Evolutionary conservation across 768 basidiomycete species (phyloP), one percentile per base, ranked within the genome.

Genomic region (Lactarius akahatsu): DNA sequence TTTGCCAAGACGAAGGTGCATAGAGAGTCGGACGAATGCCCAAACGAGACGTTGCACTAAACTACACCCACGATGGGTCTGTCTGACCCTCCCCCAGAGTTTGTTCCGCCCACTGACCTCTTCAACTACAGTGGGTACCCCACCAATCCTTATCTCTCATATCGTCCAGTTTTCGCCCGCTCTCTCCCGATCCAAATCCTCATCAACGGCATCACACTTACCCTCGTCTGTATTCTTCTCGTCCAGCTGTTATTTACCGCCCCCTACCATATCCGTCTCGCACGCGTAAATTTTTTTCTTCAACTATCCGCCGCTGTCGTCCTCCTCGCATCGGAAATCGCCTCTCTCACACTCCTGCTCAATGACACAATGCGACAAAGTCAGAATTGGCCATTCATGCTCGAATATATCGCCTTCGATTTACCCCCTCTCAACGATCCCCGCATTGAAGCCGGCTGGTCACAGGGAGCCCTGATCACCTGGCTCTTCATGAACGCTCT

Each of bases 181-280:
- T 95, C 96, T 0, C 84, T 98, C 18, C 95, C 96, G 2, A 85
- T 96, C 0, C 97, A 99, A 73, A 86, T 98, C 59, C 83, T 97
- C 66, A 78, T 96, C 61, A 88, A 86, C 1, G 94, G 94, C 56
- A 84, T 97, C 68, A 86, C 93, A 6, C 79, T 96, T 68, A 92
- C 96, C 11, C 85, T 98, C 67, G 85, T 91, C 55, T 80, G 83
- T 55, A 89, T 96, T 23, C 87, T 99, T 52, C 82, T 97, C 71
- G 86, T 97, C 64, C 95, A 98, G 71, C 87, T 99, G 70, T 76
- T 94, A 66, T 97, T 99, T 79, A 98, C 97, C 5, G 91, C 90
- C 0, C 94, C 96, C 74, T 98, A 96, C 70, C 97, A 99, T 76
- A 92, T 91, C 84, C 93, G 94, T 0, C 87, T 99, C 47, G 94